Percentiles rank a stretch among this genome's conserved stretches.
Conservation (phyloP, 2,329 filamentous ascomycete genomes). For the Sporothrix pallida region DNA sequence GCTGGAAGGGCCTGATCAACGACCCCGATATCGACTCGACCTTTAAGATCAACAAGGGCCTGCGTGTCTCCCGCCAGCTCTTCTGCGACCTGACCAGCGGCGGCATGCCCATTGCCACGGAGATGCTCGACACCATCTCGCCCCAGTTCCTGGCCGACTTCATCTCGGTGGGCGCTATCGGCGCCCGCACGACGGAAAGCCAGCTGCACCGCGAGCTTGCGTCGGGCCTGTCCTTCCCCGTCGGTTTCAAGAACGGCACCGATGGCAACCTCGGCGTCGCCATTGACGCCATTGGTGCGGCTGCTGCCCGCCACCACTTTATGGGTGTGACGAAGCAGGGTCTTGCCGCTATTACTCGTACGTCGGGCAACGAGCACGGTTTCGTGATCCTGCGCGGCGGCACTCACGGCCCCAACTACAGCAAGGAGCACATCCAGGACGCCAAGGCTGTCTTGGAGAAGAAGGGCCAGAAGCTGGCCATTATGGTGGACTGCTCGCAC, state of each 20-base stretch:
- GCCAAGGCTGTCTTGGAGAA: conserved; percentile 77
- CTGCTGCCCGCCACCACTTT: conserved; percentile 89
- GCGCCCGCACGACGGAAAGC: conserved; percentile 93
- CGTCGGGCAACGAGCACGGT: conserved; percentile 92
- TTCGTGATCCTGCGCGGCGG: conserved; percentile 96
- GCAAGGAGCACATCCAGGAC: conserved; percentile 78
- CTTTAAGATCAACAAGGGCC: conserved; percentile 98
- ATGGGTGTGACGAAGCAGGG: conserved; percentile 98
- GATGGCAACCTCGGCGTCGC: conserved; percentile 90
- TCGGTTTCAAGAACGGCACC: conserved; percentile 99
- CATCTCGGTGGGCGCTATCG: conserved; percentile 93
- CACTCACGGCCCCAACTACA: conserved; percentile 90
- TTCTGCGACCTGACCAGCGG: conserved; percentile 86
- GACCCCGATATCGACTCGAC: conserved; percentile 97
- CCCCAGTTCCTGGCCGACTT: conserved; percentile 97
- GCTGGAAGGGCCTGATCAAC: conserved; percentile 99
- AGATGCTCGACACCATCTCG: conserved; percentile 99
- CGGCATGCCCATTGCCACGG: conserved; percentile 93
- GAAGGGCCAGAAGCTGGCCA: conserved; percentile 83
- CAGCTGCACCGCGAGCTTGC: conserved; percentile 96
- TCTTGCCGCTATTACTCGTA: conserved; percentile 91
- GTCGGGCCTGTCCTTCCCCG: conserved; percentile 92
- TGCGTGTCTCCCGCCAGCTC: conserved; percentile 88
- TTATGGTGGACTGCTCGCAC: conserved; percentile 99
- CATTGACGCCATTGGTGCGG: conserved; percentile 92